Base-by-base conservation (phyloP, 177 flowering plant species). In the Vitis hybrid region DNA sequence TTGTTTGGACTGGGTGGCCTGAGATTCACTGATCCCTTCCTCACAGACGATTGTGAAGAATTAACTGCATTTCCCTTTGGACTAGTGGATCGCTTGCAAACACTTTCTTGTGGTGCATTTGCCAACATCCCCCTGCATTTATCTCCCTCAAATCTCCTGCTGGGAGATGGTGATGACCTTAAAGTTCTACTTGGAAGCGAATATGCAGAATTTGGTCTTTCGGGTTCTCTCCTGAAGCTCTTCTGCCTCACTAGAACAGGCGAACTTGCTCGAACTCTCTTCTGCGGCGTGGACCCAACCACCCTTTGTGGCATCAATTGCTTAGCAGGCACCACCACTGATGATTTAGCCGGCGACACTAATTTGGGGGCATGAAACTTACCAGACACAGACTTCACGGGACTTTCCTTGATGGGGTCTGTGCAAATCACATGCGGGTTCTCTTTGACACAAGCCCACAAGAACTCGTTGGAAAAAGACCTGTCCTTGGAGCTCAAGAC, bases 391-490 rank as follows among this genome's bases (percentile, higher is more conserved):
- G 66, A 32, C 14, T 16, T 56, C 2, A 50, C 18, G 9, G 79
- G 67, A 9, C 65, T 62, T 62, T 56, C 60, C 63, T 67, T 70
- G 61, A 72, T 58, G 3, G 76, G 76, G 67, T 75, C 74, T 4
- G 68, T 67, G 21, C 73, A 74, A 15, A 79, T 24, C 10, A 87
- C 56, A 11, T 90, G 92, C 2, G 91, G 90, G 72, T 89, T 86
- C 24, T 90, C 89, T 69, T 82, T 86, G 52, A 75, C 71, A 65
- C 86, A 84, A 7, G 90, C 73, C 78, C 80, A 21, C 74, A 87
- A 80, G 68, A 86, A 87, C 69, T 90, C 92, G 56, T 86, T 88
- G 19, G 95, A 87, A 70, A 88, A 89, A 1, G 88, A 75, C 18
- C 82, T 64, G 56, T 87, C 86, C 55, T 75, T 80, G 1, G 77